Evolutionary conservation across 768 basidiomycete species (phyloP).

Genomic region (Calocera viscosa): DNA sequence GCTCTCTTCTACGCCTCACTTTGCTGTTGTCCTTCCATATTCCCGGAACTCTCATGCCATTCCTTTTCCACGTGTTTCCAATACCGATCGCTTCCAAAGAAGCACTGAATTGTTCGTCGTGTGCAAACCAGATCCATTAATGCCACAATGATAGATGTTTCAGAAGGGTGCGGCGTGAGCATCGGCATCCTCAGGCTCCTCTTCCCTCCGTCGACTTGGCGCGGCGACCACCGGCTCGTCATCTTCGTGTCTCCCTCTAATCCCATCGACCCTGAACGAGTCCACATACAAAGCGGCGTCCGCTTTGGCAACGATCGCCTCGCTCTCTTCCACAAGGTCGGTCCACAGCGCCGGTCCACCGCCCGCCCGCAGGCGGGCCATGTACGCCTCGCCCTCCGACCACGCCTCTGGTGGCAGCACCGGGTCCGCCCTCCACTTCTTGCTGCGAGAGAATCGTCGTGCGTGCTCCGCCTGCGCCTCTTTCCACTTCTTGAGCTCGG

Average conservation of each 20-base stretch:
- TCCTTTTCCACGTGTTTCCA: no score
- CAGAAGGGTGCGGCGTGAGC: no score
- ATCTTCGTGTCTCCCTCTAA: neutral
- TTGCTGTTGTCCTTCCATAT: no score
- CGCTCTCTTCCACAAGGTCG: neutral
- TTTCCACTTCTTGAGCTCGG: conserved; percentile 44
- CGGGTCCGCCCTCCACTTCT: neutral
- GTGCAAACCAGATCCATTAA: no score
- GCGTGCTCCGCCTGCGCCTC: neutral
- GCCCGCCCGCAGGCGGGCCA: neutral
- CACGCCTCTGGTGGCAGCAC: neutral
- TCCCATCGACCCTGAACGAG: neutral
- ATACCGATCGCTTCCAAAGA: no score
- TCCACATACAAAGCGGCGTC: neutral
- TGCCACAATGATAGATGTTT: no score
- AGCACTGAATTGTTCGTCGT: no score
- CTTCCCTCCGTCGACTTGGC: no score
- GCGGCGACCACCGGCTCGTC: neutral
- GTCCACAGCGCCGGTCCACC: neutral
- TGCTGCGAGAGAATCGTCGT: neutral
- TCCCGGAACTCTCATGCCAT: no score
- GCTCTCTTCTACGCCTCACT: no score
- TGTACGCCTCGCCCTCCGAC: neutral
- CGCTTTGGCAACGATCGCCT: neutral
- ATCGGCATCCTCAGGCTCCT: no score